Base-by-base conservation (phyloP, 768 basidiomycete genomes). In the Pisolithus marmoratus region DNA sequence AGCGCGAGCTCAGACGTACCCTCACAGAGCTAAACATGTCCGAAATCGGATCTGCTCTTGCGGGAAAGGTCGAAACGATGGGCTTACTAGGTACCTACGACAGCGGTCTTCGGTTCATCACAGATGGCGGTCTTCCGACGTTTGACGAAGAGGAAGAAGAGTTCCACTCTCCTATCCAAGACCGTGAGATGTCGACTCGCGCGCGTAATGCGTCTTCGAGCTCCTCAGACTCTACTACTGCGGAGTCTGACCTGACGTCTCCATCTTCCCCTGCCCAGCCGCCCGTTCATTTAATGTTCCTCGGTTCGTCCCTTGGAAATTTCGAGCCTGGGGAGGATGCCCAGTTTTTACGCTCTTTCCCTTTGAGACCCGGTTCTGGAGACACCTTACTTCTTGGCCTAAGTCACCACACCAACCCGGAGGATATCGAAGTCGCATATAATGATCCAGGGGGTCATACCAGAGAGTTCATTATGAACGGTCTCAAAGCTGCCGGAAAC, bases 61-160 rank as follows among this genome's bases (percentile, higher is more conserved):
- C 71, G 24, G 89, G 85, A 46, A 92, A 90, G 61, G 83, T 98
- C 31, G 73, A 80, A 2, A 84, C 83, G 37, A 85, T 84, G 52
- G 96, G 94, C 20, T 78, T 97, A 57, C 90, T 90, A 66, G 95
- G 91, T 22, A 95, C 92, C 3, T 98, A 92, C 66, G 84, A 95
- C 46, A 86, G 87, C 27, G 94, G 94, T 2, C 73, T 98, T 38
- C 84, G 84, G 53, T 93, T 87, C 63, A 76, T 94, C 50, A 70
- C 80, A 38, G 74, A 82, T 42, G 70, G 67, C 4, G 65, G 67
- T 46, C 49, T 70, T 40, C 47, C 49, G 23, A 22, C 37, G 15
- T 36, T 40, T 24, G 43, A 59, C 2, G 53, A 56, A 26, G 58
- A 53, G 24, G 58, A 53, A 26, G 52, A 49, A 3, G 22, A 14